Evolutionary conservation across 441 rosid species (phyloP).

Genomic region (Populus hybrid): DNA sequence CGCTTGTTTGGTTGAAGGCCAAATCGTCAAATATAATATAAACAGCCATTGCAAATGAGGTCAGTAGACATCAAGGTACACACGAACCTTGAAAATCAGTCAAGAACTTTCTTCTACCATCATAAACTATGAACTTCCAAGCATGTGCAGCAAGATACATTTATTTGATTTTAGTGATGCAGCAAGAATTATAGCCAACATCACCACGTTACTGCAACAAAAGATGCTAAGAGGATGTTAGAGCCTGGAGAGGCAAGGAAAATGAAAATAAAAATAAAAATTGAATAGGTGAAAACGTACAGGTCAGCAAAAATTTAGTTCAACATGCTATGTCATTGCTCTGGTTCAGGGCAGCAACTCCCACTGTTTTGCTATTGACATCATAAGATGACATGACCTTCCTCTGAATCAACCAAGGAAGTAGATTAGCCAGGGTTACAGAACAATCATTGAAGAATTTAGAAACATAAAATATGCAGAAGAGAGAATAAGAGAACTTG

Average conservation of each 20-base stretch:
- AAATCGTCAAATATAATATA: background rate
- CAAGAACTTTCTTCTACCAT: slow-evolving; percentile 1
- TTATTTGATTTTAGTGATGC: background rate
- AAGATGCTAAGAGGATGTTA: background rate
- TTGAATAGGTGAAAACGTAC: slow-evolving; percentile 21
- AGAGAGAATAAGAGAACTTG: background rate
- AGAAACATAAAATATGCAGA: background rate
- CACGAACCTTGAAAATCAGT: background rate
- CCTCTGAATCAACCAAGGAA: slow-evolving; percentile 51
- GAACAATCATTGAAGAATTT: slow-evolving; percentile 13
- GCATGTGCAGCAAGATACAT: background rate
- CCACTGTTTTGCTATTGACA: slow-evolving; percentile 35
- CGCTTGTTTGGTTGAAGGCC: slow-evolving; percentile 6
- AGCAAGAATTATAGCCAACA: background rate
- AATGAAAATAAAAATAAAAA: background rate
- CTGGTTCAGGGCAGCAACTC: slow-evolving; percentile 36
- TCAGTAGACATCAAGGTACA: slow-evolving; percentile 4
- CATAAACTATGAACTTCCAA: background rate
- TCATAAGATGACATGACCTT: slow-evolving; percentile 52
- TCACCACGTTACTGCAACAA: slow-evolving; percentile 1
- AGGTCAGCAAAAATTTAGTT: slow-evolving; percentile 24
- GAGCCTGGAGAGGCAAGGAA: background rate
- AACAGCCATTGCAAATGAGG: slow-evolving; percentile 1
- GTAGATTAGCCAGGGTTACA: slow-evolving; percentile 33
- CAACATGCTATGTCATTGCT: slow-evolving; percentile 46